Evolutionary conservation across 1,284 basidiomycete species (phyloP).

Genomic region (Ceraceosorus bombacis): DNA sequence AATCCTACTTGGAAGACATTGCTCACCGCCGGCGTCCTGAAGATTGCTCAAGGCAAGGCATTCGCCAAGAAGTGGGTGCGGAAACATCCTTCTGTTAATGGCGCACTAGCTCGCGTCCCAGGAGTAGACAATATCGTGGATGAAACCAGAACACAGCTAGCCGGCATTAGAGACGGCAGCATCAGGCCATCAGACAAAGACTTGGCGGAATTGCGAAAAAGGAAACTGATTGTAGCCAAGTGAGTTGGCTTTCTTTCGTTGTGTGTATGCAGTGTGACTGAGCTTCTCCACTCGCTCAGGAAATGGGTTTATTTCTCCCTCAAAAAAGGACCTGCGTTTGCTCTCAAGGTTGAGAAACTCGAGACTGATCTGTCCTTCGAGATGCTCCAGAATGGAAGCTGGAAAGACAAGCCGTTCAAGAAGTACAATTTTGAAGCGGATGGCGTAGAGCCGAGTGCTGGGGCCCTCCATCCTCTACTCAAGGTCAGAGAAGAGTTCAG

Average conservation of each 20-base stretch:
- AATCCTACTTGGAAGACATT: constrained; percentile 6
- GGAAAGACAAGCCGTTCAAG: constrained; percentile 61
- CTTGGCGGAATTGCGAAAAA: constrained; percentile 63
- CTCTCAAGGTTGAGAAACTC: constrained; percentile 86
- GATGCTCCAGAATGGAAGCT: constrained; percentile 66
- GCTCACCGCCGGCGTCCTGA: constrained; percentile 44
- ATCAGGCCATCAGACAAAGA: constrained; percentile 46
- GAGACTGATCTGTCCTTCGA: constrained; percentile 96
- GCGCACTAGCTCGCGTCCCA: constrained; percentile 50
- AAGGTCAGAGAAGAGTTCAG: constrained; percentile 98
- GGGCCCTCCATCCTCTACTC: constrained; percentile 87
- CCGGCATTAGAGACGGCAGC: constrained; percentile 56
- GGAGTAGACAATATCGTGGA: constrained; percentile 47
- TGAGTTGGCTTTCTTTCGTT: constrained; percentile 50
- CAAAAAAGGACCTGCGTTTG: constrained; percentile 76
- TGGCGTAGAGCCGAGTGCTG: constrained; percentile 76
- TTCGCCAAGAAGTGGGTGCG: constrained; percentile 97
- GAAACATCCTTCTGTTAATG: constrained; percentile 62
- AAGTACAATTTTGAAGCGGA: constrained; percentile 99
- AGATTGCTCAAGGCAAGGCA: constrained; percentile 75
- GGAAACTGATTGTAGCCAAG: constrained; percentile 61
- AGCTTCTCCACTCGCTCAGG: constrained; percentile 51
- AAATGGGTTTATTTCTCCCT: constrained; percentile 93
- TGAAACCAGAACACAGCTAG: constrained; percentile 60
- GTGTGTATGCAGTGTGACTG: constrained; percentile 5